phyloP scores from a whole-genome alignment of 2,329 filamentous ascomycete species.

The Drechslerella stenobrocha region DNA sequence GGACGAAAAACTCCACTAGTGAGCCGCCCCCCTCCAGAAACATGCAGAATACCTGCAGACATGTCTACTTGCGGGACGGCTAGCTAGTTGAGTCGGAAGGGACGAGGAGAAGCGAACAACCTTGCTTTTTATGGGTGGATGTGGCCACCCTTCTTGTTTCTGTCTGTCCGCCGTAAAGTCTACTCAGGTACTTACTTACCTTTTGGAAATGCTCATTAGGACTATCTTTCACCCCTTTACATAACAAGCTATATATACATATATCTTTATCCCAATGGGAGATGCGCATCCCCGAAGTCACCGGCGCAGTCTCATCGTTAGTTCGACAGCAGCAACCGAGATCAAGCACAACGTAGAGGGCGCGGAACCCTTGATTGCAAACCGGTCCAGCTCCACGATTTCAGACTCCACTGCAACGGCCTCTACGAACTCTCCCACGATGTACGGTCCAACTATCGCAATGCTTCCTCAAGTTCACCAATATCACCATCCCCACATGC shows the following conservation, averaged over 20 bases:
- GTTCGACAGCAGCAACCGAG: conserved; percentile 44
- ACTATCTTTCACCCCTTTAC: conserved; percentile 15
- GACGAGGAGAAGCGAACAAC: conserved; percentile 46
- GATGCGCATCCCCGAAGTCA: conserved; percentile 46
- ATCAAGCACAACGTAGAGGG: conserved; percentile 46
- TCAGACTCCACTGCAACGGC: conserved; percentile 27
- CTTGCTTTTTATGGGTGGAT: conserved; percentile 46
- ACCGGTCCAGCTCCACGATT: conserved; percentile 15
- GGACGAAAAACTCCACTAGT: conserved; percentile 11
- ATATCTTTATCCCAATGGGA: conserved; percentile 48
- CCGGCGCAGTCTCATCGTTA: conserved; percentile 49
- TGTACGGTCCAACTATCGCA: conserved; percentile 46
- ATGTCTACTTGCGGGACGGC: conserved; percentile 38
- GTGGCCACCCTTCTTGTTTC: conserved; percentile 45
- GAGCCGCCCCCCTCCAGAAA: conserved; percentile 38
- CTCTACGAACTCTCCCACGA: conserved; percentile 37
- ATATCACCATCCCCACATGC: conserved; percentile 43
- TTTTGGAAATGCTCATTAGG: conserved; percentile 30
- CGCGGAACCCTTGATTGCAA: conserved; percentile 21
- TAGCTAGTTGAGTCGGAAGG: conserved; percentile 41
- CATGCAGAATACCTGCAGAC: conserved; percentile 34
- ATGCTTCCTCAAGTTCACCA: conserved; percentile 35
- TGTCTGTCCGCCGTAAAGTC: conserved; percentile 13
- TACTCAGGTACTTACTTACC: conserved; percentile 42
- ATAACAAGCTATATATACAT: conserved; percentile 28